Conservation (phyloP, 208 protist genomes). For the Leishmania turanica region DNA sequence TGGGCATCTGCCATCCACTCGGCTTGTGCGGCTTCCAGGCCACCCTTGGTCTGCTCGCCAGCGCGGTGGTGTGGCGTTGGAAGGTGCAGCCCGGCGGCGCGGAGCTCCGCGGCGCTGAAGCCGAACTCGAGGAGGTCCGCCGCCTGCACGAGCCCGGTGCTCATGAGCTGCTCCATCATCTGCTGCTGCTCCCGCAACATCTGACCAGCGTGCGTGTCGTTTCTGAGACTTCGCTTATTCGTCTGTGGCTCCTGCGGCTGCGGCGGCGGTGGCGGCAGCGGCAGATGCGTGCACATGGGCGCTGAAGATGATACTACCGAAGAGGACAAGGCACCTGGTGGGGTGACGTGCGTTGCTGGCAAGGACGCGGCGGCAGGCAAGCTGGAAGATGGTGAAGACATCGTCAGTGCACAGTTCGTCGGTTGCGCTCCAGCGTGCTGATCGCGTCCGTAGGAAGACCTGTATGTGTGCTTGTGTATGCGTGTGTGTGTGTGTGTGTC, state of each 20-base stretch:
- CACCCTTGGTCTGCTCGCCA: neutral
- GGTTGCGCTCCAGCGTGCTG: neutral
- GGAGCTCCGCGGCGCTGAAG: conserved; percentile 38
- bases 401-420: neutral
- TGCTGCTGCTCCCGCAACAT: conserved; percentile 27
- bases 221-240: neutral
- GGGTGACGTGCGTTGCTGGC: neutral
- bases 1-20: neutral
- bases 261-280: neutral
- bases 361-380: neutral
- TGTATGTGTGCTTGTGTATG: neutral
- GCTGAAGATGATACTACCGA: neutral
- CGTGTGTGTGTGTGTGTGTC: neutral
- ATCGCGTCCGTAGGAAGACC: neutral
- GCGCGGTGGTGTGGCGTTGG: neutral
- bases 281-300: neutral
- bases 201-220: neutral
- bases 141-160: conserved; percentile 28
- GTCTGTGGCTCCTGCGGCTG: neutral
- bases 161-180: conserved; percentile 39
- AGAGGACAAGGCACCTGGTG: neutral
- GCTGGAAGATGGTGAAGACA: neutral
- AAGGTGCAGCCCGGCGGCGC: conserved; percentile 6
- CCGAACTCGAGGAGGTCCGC: conserved; percentile 36
- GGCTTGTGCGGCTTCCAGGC: too few relatives aligned